phyloP scores from a whole-genome alignment of 768 basidiomycete species.

The Tulasnella sp. region DNA sequence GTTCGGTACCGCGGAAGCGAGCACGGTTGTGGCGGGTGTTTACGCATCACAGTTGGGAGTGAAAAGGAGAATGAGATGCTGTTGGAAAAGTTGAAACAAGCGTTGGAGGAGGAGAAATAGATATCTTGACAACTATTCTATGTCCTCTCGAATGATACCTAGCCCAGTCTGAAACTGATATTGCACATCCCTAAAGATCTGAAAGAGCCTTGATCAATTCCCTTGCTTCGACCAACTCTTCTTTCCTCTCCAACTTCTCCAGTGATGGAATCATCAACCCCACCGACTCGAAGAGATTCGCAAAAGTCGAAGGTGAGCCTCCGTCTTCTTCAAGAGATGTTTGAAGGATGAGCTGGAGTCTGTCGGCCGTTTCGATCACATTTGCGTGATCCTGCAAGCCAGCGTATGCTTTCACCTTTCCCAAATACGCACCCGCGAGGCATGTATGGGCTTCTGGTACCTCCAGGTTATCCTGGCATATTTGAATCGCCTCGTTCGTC shows the following conservation, averaged over 20 bases:
- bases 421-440: not conserved
- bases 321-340: constrained; percentile 1
- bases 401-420: not conserved
- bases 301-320: not conserved
- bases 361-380: not conserved
- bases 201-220: not conserved
- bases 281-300: not conserved
- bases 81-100: constrained; percentile 40
- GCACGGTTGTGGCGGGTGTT: constrained; percentile 71
- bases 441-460: not conserved
- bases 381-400: not conserved
- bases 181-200: not conserved
- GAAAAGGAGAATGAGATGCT: constrained; percentile 61
- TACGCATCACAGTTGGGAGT: constrained; percentile 84
- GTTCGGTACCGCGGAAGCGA: constrained; percentile 84
- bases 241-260: not conserved
- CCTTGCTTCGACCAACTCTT: not conserved
- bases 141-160: not conserved
- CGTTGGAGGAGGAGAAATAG: not conserved
- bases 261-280: constrained; percentile 7
- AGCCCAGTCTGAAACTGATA: not conserved
- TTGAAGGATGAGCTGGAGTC: constrained; percentile 2
- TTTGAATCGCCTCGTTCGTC: not conserved
- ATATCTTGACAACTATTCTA: no score
- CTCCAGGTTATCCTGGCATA: not conserved